phyloP scores from a whole-genome alignment of 2,329 filamentous ascomycete species.

The Coniella vitis region DNA sequence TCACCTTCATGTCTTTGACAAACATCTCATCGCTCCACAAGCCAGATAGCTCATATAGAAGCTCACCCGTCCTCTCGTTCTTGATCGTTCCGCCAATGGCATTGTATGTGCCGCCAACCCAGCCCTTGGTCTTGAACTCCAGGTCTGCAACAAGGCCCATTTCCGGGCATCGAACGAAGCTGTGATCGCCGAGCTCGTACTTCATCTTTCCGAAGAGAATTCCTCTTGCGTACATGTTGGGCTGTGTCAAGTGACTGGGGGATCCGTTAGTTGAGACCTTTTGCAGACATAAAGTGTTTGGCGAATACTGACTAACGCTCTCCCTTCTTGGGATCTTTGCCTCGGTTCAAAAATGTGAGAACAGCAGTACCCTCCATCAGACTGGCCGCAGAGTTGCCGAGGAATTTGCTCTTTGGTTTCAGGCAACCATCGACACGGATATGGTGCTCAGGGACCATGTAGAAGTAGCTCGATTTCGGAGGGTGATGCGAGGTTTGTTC shows the following conservation, averaged over 20 bases:
- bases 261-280: not conserved
- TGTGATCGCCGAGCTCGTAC: conserved; percentile 95
- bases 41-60: conserved; percentile 85
- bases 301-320: conserved; percentile 75
- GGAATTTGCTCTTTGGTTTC: conserved; percentile 89
- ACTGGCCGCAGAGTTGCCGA: conserved; percentile 95
- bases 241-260: conserved; percentile 79
- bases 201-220: conserved; percentile 99
- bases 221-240: conserved; percentile 97
- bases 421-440: conserved; percentile 94
- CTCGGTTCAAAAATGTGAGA: conserved; percentile 73
- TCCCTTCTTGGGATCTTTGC: conserved; percentile 54
- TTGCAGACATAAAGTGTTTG: too few species aligned
- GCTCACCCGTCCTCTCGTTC: conserved; percentile 77
- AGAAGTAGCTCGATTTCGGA: conserved; percentile 98
- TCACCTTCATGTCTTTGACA: conserved; percentile 73
- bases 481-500: conserved; percentile 98
- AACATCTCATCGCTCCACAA: conserved; percentile 94
- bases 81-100: conserved; percentile 89
- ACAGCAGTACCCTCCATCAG: conserved; percentile 97
- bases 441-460: conserved; percentile 88
- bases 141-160: conserved; percentile 81
- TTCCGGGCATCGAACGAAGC: conserved; percentile 85
- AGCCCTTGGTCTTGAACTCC: conserved; percentile 98
- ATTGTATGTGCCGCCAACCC: conserved; percentile 94